phyloP scores from a whole-genome alignment of 1,139 yeast genomes.

The Hyphopichia khmerensis region DNA sequence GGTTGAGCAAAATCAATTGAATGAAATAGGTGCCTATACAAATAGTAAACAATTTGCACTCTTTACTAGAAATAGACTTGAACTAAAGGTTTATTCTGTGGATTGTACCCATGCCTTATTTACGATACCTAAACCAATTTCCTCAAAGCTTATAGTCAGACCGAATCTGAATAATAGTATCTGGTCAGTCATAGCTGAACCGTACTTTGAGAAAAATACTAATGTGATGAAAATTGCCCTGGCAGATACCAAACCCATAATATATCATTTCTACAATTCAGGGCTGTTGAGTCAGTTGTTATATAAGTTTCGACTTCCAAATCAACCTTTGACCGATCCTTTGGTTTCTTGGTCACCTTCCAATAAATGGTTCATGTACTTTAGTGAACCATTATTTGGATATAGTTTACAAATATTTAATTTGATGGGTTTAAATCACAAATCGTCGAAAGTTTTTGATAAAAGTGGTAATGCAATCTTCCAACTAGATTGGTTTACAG shows the following conservation, averaged over 20 bases:
- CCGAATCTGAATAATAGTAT: conserved; percentile 16
- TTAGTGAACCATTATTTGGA: conserved; percentile 30
- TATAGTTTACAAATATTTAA: conserved; percentile 28
- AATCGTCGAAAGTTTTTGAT: conserved; percentile 7
- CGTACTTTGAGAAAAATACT: conserved; percentile 6
- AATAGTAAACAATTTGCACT: conserved; percentile 36
- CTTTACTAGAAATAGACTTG: conserved; percentile 26
- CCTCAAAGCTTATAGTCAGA: conserved; percentile 14
- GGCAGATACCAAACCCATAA: conserved; percentile 15
- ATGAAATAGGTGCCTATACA: conserved; percentile 27
- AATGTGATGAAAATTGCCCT: conserved; percentile 9
- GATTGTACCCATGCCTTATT: conserved; percentile 36
- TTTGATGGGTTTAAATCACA: conserved; percentile 20
- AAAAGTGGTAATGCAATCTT: conserved; percentile 18
- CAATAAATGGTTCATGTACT: conserved; percentile 36
- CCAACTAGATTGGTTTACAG: conserved; percentile 15
- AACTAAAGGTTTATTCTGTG: conserved; percentile 36
- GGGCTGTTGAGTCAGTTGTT: conserved; percentile 31
- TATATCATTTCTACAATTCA: conserved; percentile 35
- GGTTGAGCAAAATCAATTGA: neutral
- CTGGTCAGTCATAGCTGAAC: conserved; percentile 31
- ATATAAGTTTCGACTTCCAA: conserved; percentile 21
- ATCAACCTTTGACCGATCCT: conserved; percentile 15
- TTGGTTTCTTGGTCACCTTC: conserved; percentile 30
- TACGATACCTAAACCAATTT: conserved; percentile 31